These are phyloP conservation scores for Pseudoscleropodium purum DNA, from an alignment of 225 moss, liverwort and hornwort genomes.

Conservation along the genomic window DNA sequence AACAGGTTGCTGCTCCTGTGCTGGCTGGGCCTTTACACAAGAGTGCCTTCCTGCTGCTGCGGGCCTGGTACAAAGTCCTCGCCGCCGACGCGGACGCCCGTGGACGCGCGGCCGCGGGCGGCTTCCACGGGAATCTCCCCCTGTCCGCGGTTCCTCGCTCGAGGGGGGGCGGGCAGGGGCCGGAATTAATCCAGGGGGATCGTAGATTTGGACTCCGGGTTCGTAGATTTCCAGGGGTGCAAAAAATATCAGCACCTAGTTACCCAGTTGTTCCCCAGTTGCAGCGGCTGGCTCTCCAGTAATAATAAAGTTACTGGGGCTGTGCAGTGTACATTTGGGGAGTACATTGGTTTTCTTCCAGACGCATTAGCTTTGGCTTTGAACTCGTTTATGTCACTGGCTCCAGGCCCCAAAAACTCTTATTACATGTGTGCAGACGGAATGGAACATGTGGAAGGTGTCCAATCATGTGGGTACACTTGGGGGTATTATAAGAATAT, in stretches of 20 bases:
- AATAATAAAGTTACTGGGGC: slow-evolving; percentile 15
- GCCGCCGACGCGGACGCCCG: neutral
- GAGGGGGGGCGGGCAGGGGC: neutral
- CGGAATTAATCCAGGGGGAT: neutral
- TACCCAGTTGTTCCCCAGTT: neutral
- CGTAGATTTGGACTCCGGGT: neutral
- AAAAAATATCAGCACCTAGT: neutral
- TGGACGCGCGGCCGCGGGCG: neutral
- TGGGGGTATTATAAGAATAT: neutral
- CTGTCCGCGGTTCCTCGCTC: neutral
- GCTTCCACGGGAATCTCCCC: neutral
- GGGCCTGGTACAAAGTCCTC: neutral
- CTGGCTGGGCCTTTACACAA: neutral
- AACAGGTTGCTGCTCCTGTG: neutral
- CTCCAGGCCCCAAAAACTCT: neutral
- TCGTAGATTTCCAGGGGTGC: neutral
- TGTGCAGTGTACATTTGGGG: neutral
- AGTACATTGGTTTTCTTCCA: neutral
- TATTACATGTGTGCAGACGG: neutral
- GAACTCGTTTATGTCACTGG: neutral
- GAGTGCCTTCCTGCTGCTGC: neutral
- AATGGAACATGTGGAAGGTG: neutral
- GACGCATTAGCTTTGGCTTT: neutral
- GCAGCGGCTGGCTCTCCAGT: neutral
- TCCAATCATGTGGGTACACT: neutral